These are phyloP conservation scores for Lepiota subincarnata DNA, from an alignment of 768 basidiomycete species.

Conservation along the genomic window DNA sequence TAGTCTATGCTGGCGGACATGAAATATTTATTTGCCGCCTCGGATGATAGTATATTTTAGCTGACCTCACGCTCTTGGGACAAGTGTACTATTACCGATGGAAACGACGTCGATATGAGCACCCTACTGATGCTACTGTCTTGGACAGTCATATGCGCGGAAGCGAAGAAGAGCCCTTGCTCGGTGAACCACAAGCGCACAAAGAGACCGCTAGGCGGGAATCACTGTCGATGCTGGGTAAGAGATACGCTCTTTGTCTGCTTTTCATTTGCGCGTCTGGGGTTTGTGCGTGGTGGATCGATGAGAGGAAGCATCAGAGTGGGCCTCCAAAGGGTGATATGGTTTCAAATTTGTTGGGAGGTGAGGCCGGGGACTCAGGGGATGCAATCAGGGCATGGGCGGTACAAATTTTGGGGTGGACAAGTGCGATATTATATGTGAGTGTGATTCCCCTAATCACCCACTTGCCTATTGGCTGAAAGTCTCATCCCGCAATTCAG, in stretches of 20 bases:
- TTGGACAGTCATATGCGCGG: neutral
- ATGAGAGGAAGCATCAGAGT: constrained; percentile 27
- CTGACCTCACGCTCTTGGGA: constrained; percentile 72
- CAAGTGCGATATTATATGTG: constrained; percentile 80
- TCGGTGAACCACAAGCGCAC: neutral
- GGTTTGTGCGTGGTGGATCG: constrained; percentile 59
- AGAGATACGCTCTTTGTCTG: constrained; percentile 37
- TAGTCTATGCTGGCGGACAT: neutral
- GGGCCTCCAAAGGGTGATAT: neutral
- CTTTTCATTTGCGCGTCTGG: constrained; percentile 73
- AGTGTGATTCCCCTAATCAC: constrained; percentile 26
- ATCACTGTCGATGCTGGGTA: constrained; percentile 19
- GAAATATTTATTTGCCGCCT: neutral
- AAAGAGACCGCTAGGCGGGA: neutral
- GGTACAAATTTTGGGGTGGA: constrained; percentile 83
- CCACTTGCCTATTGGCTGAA: constrained; percentile 13
- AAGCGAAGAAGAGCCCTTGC: constrained; percentile 1
- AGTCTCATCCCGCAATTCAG: constrained; percentile 25
- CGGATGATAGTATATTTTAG: constrained; percentile 67
- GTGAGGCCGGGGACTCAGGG: constrained; percentile 14
- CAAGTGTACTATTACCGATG: constrained; percentile 93
- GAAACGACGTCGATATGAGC: constrained; percentile 30
- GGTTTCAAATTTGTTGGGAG: constrained; percentile 27
- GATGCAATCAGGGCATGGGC: constrained; percentile 41
- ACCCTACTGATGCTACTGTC: neutral